Base-by-base conservation (phyloP, 2,329 filamentous ascomycete species). In the Fusarium sp. region DNA sequence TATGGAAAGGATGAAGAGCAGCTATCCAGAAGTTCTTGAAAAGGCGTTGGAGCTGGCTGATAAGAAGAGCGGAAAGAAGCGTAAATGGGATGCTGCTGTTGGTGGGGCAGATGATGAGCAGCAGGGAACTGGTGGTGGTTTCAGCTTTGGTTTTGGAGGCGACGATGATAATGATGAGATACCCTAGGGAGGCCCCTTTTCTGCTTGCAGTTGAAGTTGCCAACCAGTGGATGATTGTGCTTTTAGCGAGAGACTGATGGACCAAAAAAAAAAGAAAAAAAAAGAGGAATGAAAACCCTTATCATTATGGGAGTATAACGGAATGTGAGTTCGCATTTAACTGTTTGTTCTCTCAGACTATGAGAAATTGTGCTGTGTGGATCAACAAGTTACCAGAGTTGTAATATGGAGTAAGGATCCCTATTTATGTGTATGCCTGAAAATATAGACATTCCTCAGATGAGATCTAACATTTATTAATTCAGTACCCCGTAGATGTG, bases 51-150 rank as follows among this genome's bases (percentile, higher is more conserved):
- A 83, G 19, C 86, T 92, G 72, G 75, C 94, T 54, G 88, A 91
- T 60, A 88, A 83, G 71, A 90, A 85, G 75, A 82, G 79, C 20
- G 85, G 85, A 6, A 93, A 86, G 77, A 96, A 94, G 81, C 87
- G 93, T 50, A 96, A 91, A 73, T 98, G 95, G 95, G 92, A 96
- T 75, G 86, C 90, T 58, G 86, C 93, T 27, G 90, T 93, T 13
- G 76, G 77, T 23, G 70, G 73, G 22, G 65, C 67, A 17, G 71
- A 81, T 53, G 77, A 78, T 57, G 75, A 80, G 48, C 58, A 75
- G 47, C 74, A 70, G 69, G 75, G 46, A 19, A 75, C 75, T 32
- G 78, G 48, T 17, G 74, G 75, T 32, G 75, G 76, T 53, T 87
- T 87, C 65, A 87, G 84, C 67, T 88, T 88, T 73, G 84, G 84